Evolutionary conservation across 2,329 filamentous ascomycete genomes (phyloP).

Genomic region (Fusarium bactridioides): DNA sequence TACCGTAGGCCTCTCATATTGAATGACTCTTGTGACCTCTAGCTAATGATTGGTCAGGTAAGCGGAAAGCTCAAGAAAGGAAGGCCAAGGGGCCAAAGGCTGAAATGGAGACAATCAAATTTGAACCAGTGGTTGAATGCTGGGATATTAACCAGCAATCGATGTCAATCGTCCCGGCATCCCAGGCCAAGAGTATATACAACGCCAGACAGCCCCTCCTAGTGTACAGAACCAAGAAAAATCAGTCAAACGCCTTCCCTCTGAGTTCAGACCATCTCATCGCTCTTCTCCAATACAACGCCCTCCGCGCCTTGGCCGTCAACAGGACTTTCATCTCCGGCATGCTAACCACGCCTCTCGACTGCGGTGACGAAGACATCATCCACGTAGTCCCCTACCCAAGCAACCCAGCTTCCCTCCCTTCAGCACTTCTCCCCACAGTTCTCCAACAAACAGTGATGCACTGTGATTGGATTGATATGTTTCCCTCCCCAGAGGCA

Average conservation of each 20-base stretch:
- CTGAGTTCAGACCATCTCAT: constrained; percentile 18
- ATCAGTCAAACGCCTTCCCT: neutral
- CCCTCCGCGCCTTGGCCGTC: constrained; percentile 14
- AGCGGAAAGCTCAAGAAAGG: constrained; percentile 10
- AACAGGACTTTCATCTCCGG: constrained; percentile 18
- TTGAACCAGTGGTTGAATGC: neutral
- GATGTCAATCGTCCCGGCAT: neutral
- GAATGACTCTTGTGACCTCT: rapidly evolving
- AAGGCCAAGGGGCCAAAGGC: neutral
- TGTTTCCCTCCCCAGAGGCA: constrained; percentile 8
- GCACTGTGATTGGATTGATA: constrained; percentile 23
- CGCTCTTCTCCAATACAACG: constrained; percentile 23
- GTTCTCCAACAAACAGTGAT: constrained; percentile 12
- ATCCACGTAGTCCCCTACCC: constrained; percentile 17
- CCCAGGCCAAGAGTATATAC: neutral
- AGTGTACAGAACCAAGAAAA: neutral
- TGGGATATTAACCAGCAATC: constrained; percentile 18
- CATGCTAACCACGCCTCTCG: constrained; percentile 3
- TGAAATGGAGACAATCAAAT: neutral
- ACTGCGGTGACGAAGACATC: constrained; percentile 4
- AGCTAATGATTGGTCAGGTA: neutral
- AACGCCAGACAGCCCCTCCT: neutral
- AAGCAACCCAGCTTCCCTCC: neutral
- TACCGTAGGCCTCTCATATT: constrained; percentile 30
- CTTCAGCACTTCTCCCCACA: constrained; percentile 7